These are phyloP conservation scores for Capronia americana DNA, from an alignment of 2,329 filamentous ascomycete genomes.

Conservation along the genomic window DNA sequence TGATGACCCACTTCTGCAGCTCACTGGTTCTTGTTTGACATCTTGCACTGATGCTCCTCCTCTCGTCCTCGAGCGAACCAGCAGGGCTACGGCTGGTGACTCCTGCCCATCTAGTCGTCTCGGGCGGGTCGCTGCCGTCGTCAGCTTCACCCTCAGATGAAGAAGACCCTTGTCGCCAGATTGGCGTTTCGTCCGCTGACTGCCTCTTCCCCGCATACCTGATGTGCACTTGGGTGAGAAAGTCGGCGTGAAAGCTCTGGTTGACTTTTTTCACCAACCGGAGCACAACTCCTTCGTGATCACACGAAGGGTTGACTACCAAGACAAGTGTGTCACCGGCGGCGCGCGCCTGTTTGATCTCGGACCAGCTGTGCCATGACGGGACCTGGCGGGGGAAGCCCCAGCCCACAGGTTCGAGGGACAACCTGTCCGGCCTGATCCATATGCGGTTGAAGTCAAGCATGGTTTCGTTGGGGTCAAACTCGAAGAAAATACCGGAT, in stretches of 20 bases:
- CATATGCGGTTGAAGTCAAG: constrained; percentile 10
- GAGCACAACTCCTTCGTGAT: constrained; percentile 14
- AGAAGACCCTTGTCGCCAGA: constrained; percentile 2
- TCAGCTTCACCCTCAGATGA: not conserved
- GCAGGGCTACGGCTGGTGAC: not conserved
- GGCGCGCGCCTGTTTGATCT: not conserved
- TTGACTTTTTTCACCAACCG: not conserved
- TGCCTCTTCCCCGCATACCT: not conserved
- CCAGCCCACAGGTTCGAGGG: not conserved
- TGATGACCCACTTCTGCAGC: constrained; percentile 4
- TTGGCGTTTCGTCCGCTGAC: not conserved
- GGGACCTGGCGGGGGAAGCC: not conserved
- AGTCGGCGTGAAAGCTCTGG: not conserved
- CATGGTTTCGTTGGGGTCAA: not conserved
- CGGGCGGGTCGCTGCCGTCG: not conserved
- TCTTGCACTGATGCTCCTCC: constrained; percentile 5
- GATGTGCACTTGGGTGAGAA: not conserved
- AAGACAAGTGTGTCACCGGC: not conserved
- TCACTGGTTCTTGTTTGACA: not conserved
- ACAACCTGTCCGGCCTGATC: not conserved
- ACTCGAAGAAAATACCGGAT: constrained; percentile 1
- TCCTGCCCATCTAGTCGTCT: not conserved
- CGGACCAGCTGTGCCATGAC: not conserved
- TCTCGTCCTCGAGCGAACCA: not conserved
- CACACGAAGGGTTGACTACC: constrained; percentile 6